Conservation (phyloP, 306 rosid species). For the Dalbergia oliveri region DNA sequence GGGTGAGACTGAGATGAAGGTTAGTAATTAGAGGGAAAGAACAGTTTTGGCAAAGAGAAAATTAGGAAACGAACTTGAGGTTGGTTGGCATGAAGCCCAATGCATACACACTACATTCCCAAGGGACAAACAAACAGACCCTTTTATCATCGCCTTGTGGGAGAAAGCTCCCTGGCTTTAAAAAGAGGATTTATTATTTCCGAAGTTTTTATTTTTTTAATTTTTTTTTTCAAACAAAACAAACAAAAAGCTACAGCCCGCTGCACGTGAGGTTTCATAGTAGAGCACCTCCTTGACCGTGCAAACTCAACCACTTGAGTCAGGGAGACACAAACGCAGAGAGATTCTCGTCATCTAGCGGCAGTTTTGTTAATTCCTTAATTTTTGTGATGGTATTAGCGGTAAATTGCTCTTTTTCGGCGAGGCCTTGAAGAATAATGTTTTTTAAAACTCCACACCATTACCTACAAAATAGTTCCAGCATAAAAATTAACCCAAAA, state of each 20-base stretch:
- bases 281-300: constrained; percentile 54
- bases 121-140: constrained; percentile 60
- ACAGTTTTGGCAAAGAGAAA: neutral
- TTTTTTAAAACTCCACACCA: neutral
- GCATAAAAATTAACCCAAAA: neutral
- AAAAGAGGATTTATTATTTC: constrained; percentile 4
- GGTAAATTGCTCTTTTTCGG: neutral
- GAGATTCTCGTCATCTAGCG: constrained; percentile 54
- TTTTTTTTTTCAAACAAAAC: neutral
- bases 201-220: neutral
- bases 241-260: constrained; percentile 59
- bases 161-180: constrained; percentile 47
- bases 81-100: constrained; percentile 19
- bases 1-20: constrained; percentile 1
- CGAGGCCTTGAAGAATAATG: neutral
- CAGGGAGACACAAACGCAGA: constrained; percentile 28
- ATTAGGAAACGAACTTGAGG: neutral
- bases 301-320: constrained; percentile 37
- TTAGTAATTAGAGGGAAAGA: neutral
- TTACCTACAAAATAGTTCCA: neutral
- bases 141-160: constrained; percentile 53
- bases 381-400: neutral
- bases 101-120: constrained; percentile 29
- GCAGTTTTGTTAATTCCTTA: constrained; percentile 34
- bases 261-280: constrained; percentile 74